Conservation (phyloP, 805 yeast genomes). For the Metschnikowia henanensis region DNA sequence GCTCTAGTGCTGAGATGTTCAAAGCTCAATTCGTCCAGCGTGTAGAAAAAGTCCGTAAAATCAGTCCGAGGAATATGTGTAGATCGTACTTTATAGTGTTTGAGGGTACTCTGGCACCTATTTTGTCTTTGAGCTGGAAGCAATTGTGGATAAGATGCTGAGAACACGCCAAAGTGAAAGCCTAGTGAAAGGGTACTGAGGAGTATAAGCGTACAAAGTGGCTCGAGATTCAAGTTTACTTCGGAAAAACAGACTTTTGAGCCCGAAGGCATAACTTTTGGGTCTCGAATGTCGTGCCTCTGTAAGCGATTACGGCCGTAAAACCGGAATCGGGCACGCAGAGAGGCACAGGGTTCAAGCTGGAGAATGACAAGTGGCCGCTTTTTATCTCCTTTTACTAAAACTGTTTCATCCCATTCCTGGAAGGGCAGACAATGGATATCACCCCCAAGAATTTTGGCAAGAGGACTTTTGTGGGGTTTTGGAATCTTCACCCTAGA, state of each 20-base stretch:
- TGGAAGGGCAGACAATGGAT: not conserved
- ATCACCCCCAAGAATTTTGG: not conserved
- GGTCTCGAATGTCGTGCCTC: conserved; percentile 1
- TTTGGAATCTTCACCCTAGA: not conserved
- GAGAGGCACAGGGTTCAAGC: not conserved
- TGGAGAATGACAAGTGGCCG: not conserved
- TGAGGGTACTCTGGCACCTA: too few species aligned
- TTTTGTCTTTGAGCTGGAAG: too few species aligned
- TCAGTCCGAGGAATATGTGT: too few species aligned
- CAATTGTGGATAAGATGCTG: not conserved
- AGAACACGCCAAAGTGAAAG: not conserved
- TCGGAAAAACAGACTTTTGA: too few species aligned
- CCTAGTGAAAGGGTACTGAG: not conserved
- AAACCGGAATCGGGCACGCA: conserved; percentile 2
- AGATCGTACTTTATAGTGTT: too few species aligned
- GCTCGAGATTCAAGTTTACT: too few species aligned
- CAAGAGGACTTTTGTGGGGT: not conserved
- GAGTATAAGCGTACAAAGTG: not conserved
- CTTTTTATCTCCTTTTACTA: not conserved
- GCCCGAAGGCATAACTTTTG: too few species aligned
- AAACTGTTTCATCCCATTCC: not conserved
- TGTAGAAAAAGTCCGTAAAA: too few species aligned
- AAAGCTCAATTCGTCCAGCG: too few species aligned
- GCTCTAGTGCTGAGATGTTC: too few species aligned
- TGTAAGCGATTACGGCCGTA: conserved; percentile 6